phyloP scores from a whole-genome alignment of 805 yeast genomes.

The Candida xiaguanensis region DNA sequence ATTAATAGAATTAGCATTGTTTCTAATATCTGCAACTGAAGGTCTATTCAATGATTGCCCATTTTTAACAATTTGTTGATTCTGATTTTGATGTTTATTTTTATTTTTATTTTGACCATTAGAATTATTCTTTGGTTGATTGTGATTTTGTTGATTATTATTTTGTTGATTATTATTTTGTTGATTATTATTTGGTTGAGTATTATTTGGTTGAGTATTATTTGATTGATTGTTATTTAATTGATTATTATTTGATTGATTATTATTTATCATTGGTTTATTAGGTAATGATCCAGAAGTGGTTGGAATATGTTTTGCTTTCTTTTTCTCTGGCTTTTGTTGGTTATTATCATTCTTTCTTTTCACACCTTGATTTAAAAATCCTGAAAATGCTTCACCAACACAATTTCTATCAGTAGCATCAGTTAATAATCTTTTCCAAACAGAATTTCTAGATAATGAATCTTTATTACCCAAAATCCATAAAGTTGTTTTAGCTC shows the following conservation, averaged over 20 bases:
- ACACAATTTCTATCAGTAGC: slow-evolving; percentile 49
- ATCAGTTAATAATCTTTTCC: slow-evolving; percentile 68
- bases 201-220: too few species aligned
- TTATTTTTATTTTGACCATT: not conserved
- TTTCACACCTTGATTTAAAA: slow-evolving; percentile 16
- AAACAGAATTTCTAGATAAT: slow-evolving; percentile 59
- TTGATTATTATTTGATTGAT: too few species aligned
- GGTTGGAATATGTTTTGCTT: not conserved
- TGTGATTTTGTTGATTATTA: too few species aligned
- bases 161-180: too few species aligned
- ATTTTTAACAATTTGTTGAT: not conserved
- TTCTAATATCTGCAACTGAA: slow-evolving; percentile 2
- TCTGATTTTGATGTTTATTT: not conserved
- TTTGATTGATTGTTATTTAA: too few species aligned
- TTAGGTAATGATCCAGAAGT: not conserved
- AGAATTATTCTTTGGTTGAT: too few species aligned
- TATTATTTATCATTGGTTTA: too few species aligned
- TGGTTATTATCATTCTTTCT: slow-evolving; percentile 1
- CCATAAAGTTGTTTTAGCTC: slow-evolving; percentile 93
- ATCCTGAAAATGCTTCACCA: slow-evolving; percentile 33
- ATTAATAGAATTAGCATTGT: not conserved
- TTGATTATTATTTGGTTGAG: too few species aligned
- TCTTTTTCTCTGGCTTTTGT: not conserved
- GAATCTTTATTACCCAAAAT: slow-evolving; percentile 78
- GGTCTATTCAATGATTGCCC: slow-evolving; percentile 1